Evolutionary conservation across 768 basidiomycete genomes (phyloP), one percentile per base, ranked within the genome.

Genomic region (Suillus cothurnatus): DNA sequence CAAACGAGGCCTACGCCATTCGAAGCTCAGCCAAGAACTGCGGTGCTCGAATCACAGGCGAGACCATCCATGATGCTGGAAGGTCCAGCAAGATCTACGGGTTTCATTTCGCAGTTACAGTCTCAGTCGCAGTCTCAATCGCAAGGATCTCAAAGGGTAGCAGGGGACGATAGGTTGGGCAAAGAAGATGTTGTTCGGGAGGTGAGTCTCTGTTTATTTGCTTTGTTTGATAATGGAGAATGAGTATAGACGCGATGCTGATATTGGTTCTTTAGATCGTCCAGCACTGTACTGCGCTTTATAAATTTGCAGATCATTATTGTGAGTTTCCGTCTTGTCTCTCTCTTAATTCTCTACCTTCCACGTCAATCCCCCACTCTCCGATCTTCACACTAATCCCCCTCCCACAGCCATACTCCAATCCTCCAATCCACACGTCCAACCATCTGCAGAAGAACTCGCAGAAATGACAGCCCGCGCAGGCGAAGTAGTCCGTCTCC

Each of bases 381-480:
- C n/a, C n/a, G n/a, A n/a, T n/a, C n/a, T n/a, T n/a, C 34, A 56
- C 7, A 26, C 56, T 58, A 26, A 58, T 8, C 0, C 6, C 14
- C 17, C 12, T 23, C 17, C 17, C 36, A 39, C 8, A 58, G 57
- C 57, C 2, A 19, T 8, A 15, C 62, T 70, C 59, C 88, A 87
- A 64, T 73, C 79, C 3, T 79, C 75, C 50, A 69, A 80, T 14
- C 82, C 86, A 3, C 81, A 84, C 47, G 73, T 77, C 8, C 86
- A 86, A 67, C 90, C 90, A 6, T 66, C 78, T 11, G 74, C 82
- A 8, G 77, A 79, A 2, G 91, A 93, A 72, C 73, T 92, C 12
- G 77, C 81, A 57, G 88, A 92, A 67, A 94, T 93, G 92, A 82
- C 86, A 11, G 82, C 84, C 19, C 82, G 85, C 38, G 92, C 92